phyloP scores from a whole-genome alignment of 495 filamentous ascomycete species.

The Penicillium canariense region DNA sequence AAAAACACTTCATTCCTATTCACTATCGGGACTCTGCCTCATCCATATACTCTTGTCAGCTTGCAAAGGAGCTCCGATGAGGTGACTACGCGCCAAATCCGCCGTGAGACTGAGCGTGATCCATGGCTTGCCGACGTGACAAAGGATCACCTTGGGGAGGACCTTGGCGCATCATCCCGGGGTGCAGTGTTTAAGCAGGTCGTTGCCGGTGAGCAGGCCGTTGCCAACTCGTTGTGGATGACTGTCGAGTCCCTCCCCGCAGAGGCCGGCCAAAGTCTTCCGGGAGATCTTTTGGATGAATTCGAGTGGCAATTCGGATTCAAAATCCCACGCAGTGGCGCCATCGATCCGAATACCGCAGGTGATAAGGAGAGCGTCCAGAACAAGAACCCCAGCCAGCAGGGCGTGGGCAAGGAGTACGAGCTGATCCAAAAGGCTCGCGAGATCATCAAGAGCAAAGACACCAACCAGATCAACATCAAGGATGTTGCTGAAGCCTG shows the following conservation, averaged over 20 bases:
- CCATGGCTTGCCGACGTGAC: conserved; percentile 74
- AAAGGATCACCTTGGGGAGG: conserved; percentile 60
- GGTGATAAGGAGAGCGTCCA: conserved; percentile 46
- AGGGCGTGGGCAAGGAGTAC: conserved; percentile 54
- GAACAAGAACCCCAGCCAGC: conserved; percentile 42
- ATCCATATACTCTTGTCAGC: conserved; percentile 78
- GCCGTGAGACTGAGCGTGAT: conserved; percentile 74
- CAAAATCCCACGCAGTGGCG: conserved; percentile 57
- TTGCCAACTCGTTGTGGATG: conserved; percentile 70
- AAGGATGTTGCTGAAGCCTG: conserved; percentile 76
- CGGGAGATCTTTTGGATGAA: conserved; percentile 51
- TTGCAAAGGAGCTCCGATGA: conserved; percentile 54
- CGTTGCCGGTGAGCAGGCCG: conserved; percentile 63
- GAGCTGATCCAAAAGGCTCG: conserved; percentile 61
- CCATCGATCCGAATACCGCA: conserved; percentile 51
- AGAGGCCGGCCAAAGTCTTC: conserved; percentile 40
- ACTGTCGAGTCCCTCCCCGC: conserved; percentile 64
- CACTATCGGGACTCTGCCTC: conserved; percentile 83
- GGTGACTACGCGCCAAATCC: conserved; percentile 65
- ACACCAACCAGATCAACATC: conserved; percentile 37
- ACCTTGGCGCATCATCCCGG: conserved; percentile 58
- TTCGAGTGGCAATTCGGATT: conserved; percentile 92
- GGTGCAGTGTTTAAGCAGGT: conserved; percentile 76
- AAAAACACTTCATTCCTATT: conserved; percentile 63
- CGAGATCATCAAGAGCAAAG: conserved; percentile 46